Percentiles rank a stretch among this genome's conserved stretches.
phyloP scores from a whole-genome alignment of 75 land plant genomes.

The Cunninghamia lanceolata region DNA sequence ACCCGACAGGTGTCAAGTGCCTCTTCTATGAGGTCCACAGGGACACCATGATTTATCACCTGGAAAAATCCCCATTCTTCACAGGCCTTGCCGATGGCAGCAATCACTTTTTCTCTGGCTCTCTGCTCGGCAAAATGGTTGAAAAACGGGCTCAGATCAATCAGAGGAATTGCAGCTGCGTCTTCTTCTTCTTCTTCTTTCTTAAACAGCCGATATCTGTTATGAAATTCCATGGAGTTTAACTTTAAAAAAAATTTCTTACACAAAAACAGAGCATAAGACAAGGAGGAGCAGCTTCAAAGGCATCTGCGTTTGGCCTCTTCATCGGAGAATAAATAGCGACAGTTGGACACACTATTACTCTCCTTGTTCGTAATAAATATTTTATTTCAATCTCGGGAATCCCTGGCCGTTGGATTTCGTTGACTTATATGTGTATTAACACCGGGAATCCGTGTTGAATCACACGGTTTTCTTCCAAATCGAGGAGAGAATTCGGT shows the following conservation, averaged over 20 bases:
- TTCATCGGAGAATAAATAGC: not conserved
- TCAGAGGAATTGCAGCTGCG: slow-evolving; percentile 18
- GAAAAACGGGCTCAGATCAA: slow-evolving; percentile 47
- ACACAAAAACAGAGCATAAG: not conserved
- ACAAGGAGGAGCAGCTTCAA: not conserved
- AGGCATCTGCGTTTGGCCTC: not conserved
- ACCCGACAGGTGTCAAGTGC: slow-evolving; percentile 30
- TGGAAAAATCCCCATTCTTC: slow-evolving; percentile 67
- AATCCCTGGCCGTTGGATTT: not conserved
- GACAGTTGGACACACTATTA: not conserved
- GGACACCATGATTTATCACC: slow-evolving; percentile 61
- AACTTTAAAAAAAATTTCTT: not conserved
- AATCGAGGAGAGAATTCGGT: not conserved
- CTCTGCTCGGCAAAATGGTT: not conserved
- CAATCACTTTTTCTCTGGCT: slow-evolving; percentile 11
- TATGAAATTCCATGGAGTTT: not conserved
- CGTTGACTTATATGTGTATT: not conserved
- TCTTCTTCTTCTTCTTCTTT: not conserved
- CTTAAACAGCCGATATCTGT: too few relatives aligned
- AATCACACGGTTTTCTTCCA: not conserved
- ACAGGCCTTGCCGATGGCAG: slow-evolving; percentile 36
- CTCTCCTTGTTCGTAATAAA: not conserved
- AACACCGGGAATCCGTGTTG: not conserved
- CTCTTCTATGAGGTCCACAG: slow-evolving; percentile 30
- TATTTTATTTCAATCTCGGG: not conserved